Evolutionary conservation across 345 rosid species (phyloP), one percentile per base, ranked within the genome.

Genomic region (Crucihimalaya himalaica): DNA sequence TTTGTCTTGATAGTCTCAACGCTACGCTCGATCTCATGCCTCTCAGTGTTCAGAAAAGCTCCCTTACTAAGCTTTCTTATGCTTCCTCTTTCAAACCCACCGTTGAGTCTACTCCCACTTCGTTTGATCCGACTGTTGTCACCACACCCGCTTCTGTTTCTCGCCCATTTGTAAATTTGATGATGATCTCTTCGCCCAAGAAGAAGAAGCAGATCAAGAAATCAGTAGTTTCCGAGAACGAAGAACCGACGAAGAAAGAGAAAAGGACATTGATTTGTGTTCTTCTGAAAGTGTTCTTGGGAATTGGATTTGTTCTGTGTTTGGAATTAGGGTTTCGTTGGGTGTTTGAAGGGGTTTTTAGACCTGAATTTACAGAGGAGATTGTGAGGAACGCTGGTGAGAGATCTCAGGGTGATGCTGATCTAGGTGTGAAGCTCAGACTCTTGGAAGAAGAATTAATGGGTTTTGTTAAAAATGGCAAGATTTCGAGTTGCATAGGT

Each of bases 21-120:
- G 96, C 97, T 25, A 95, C 91, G 42, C 91, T 86, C 39, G 99
- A 95, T 55, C 98, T 95, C 73, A 84, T 87, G 89, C 87, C 96
- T n/a, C 18, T 35, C 7, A 95, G 88, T 69, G 70, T 79, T n/a
- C 93, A 87, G 27, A 91, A 83, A 64, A 86, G 83, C 73, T 87
- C 97, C 1, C 83, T 92, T 75, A 82, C 91, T 8, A 88, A 83
- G 78, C 77, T 88, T 74, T 87, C 87, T 15, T 54, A 76, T 53
- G 79, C 87, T 0, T 68, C 73, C 0, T 27, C 48, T 62, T 71
- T 80, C 72, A 60, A 74, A 56, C 9, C 62, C 21, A 72, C 77
- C n/a, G 50, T 72, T 0, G 82, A 72, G 5, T 47, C 57, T 1
- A 84, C 94, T 20, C 94, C 96, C 0, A 42, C 86, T 28, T 83